These are phyloP conservation scores for Coemansia sp. DNA, from an alignment of 192 early-diverging fungal species.

Conservation along the genomic window DNA sequence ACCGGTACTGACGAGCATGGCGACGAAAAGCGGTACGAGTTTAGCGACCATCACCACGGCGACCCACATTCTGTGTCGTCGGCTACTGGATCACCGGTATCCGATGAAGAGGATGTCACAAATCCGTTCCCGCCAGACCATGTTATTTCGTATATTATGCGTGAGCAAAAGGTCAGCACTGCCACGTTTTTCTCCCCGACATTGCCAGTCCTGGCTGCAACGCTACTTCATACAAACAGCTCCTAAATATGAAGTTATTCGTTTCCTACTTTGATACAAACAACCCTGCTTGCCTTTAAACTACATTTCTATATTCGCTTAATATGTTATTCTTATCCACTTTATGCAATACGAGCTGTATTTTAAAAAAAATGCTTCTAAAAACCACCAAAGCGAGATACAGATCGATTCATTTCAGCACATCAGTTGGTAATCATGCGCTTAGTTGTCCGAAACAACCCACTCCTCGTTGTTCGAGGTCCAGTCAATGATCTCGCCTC, in stretches of 20 bases:
- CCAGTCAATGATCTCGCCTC: constrained; percentile 65
- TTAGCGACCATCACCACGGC: constrained; percentile 51
- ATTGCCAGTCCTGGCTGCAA: constrained; percentile 52
- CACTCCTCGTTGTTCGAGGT: constrained; percentile 64
- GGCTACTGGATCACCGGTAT: constrained; percentile 22
- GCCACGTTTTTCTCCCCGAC: constrained; percentile 56
- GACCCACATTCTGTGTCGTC: constrained; percentile 38
- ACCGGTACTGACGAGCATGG: constrained; percentile 24
- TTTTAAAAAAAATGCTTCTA: too few species aligned
- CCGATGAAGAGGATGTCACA: constrained; percentile 50
- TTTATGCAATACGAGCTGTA: too few species aligned
- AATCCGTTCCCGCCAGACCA: constrained; percentile 55
- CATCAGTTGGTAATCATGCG: too few species aligned
- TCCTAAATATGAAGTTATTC: not conserved
- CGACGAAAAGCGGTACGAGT: constrained; percentile 54
- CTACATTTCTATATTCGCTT: not conserved
- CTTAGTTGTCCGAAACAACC: constrained; percentile 69
- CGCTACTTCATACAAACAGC: constrained; percentile 48
- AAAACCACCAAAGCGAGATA: too few species aligned
- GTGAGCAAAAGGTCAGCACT: constrained; percentile 55
- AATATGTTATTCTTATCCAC: not conserved
- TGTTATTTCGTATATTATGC: constrained; percentile 55
- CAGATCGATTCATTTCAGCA: too few species aligned
- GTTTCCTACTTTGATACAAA: constrained; percentile 1
- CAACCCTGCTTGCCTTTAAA: not conserved